A percentile compares a stretch with the other conserved stretches of the same genome.
Evolutionary conservation across 2,329 filamentous ascomycete genomes (phyloP).

Genomic region (Pseudocercospora pini-densiflorae): DNA sequence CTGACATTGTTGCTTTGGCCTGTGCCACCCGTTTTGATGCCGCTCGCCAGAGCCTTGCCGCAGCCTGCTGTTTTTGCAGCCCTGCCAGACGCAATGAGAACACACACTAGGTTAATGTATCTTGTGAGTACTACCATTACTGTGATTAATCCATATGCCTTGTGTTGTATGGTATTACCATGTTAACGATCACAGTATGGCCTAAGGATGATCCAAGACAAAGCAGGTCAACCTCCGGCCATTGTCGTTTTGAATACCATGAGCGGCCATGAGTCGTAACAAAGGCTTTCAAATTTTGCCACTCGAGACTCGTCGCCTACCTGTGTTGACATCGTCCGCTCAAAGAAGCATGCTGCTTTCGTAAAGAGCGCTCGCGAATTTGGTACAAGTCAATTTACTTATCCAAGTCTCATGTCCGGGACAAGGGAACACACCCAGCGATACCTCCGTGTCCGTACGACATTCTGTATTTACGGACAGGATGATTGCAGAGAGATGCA

Average conservation of each 20-base stretch:
- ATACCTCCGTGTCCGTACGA: not conserved
- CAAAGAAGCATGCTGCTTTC: not conserved
- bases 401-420: not conserved
- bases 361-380: not conserved
- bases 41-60: slow-evolving; percentile 23
- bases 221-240: not conserved
- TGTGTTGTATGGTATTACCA: not conserved
- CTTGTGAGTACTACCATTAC: not conserved
- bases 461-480: not conserved
- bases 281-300: not conserved
- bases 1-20: slow-evolving; percentile 26
- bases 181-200: not conserved
- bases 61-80: slow-evolving; percentile 25
- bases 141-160: not conserved
- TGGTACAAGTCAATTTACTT: not conserved
- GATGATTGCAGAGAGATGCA: not conserved
- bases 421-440: not conserved
- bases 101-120: not conserved
- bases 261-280: not conserved
- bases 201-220: not conserved
- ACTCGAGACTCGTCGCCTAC: not conserved
- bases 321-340: not conserved
- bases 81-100: not conserved
- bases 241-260: not conserved
- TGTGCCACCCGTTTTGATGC: slow-evolving; percentile 24